phyloP scores from a whole-genome alignment of 768 basidiomycete genomes.

The Boletus coccyginus region DNA sequence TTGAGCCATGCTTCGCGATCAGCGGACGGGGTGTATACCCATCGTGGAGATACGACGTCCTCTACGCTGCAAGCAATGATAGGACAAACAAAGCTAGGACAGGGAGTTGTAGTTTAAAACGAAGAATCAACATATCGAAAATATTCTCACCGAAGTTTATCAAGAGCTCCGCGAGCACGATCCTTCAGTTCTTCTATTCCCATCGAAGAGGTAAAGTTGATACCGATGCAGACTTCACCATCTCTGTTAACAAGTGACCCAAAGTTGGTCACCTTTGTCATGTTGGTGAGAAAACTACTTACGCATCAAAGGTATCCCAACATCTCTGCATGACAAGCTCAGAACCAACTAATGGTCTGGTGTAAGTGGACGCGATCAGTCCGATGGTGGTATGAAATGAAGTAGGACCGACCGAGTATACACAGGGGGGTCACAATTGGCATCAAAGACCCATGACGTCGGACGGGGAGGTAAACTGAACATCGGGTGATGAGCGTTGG shows the following conservation, averaged over 20 bases:
- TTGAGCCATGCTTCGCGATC: slow-evolving; percentile 24
- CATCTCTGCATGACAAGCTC: slow-evolving; percentile 11
- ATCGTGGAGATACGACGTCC: slow-evolving; percentile 11
- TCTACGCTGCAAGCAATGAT: slow-evolving; percentile 17
- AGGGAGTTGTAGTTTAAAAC: no score
- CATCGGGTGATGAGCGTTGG: background rate
- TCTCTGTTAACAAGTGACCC: background rate
- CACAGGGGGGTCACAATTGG: slow-evolving; percentile 3
- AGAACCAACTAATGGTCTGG: slow-evolving; percentile 16
- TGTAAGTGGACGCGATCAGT: background rate
- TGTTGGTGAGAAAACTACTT: background rate
- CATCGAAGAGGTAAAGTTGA: slow-evolving; percentile 14
- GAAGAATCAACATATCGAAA: no score
- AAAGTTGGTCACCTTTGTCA: background rate
- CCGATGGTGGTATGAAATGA: background rate
- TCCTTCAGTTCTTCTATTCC: slow-evolving; percentile 1
- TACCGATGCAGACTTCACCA: slow-evolving; percentile 17
- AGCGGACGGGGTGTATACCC: slow-evolving; percentile 21
- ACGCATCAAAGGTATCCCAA: slow-evolving; percentile 12
- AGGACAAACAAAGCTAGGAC: slow-evolving; percentile 16
- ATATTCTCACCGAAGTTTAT: slow-evolving; percentile 19
- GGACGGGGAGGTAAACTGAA: background rate
- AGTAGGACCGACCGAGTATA: slow-evolving; percentile 16
- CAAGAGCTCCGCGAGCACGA: slow-evolving; percentile 11
- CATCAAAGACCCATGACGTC: slow-evolving; percentile 7